Evolutionary conservation across 176 grass and related monocot species (phyloP).

Genomic region (Themeda triandra): DNA sequence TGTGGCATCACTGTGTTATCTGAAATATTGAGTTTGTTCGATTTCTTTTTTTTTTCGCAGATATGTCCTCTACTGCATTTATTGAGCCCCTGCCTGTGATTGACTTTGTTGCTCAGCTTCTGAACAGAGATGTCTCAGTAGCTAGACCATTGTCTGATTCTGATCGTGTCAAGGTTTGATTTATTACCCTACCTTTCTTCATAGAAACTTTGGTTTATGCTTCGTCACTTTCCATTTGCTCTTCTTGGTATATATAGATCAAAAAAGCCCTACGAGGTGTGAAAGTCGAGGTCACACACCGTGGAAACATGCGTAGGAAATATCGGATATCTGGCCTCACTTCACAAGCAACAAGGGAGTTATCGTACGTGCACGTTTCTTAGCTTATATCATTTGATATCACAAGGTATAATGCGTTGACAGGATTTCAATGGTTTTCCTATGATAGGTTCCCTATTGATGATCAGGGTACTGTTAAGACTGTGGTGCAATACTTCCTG

Average conservation of each 20-base stretch:
- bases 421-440: constrained; percentile 17
- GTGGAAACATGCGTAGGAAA: constrained; percentile 94
- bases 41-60: constrained; percentile 31
- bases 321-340: constrained; percentile 92
- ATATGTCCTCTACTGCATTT: constrained; percentile 95
- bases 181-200: not conserved
- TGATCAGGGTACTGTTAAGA: constrained; percentile 83
- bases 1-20: not conserved
- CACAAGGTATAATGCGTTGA: not conserved
- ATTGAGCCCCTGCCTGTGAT: constrained; percentile 86
- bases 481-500: constrained; percentile 88
- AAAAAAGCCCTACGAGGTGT: constrained; percentile 91
- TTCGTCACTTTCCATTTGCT: not conserved
- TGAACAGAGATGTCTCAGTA: constrained; percentile 79
- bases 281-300: constrained; percentile 85
- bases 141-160: constrained; percentile 85
- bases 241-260: constrained; percentile 34
- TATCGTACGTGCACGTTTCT: constrained; percentile 54
- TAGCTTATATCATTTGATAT: not conserved
- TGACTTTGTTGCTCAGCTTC: constrained; percentile 87
- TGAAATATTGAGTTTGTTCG: not conserved
- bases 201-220: not conserved
- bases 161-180: constrained; percentile 85
- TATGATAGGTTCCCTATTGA: constrained; percentile 75
- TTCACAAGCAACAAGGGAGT: constrained; percentile 82